phyloP scores from a whole-genome alignment of 202 grass and related monocot genomes.

The Saccharum hybrid region DNA sequence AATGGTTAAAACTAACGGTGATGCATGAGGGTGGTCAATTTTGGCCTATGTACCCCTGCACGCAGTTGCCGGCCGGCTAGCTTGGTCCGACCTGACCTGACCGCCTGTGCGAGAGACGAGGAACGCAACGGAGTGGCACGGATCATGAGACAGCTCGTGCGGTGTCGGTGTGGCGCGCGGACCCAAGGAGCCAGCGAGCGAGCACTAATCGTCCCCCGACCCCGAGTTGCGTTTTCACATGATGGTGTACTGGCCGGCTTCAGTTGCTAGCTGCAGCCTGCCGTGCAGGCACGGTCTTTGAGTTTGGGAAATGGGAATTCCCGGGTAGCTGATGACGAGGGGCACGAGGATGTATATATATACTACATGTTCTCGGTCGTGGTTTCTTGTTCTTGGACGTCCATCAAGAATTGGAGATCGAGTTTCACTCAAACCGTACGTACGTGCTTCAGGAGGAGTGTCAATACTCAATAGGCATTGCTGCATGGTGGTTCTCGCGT shows the following conservation, averaged over 20 bases:
- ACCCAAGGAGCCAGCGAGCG: neutral
- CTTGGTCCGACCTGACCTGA: neutral
- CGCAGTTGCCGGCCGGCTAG: neutral
- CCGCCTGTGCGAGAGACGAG: neutral
- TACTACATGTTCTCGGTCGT: too few relatives aligned
- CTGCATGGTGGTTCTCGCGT: neutral
- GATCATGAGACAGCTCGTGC: constrained; percentile 19
- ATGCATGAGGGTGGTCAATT: too few relatives aligned
- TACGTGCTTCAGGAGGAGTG: neutral
- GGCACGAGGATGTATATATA: neutral
- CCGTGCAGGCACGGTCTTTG: constrained; percentile 1
- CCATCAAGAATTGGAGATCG: neutral
- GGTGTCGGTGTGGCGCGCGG: neutral
- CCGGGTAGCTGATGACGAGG: neutral
- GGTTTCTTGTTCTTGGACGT: constrained; percentile 7
- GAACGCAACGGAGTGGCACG: neutral
- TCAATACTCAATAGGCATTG: too few relatives aligned
- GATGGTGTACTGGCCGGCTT: neutral
- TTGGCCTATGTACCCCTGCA: neutral
- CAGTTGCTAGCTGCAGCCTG: neutral
- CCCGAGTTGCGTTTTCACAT: constrained; percentile 4
- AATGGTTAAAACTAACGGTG: neutral
- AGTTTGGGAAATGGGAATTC: neutral
- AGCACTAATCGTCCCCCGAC: neutral
- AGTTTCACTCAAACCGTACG: neutral